Evolutionary conservation across 2,329 filamentous ascomycete genomes (phyloP).

Genomic region (Talaromyces sp.): DNA sequence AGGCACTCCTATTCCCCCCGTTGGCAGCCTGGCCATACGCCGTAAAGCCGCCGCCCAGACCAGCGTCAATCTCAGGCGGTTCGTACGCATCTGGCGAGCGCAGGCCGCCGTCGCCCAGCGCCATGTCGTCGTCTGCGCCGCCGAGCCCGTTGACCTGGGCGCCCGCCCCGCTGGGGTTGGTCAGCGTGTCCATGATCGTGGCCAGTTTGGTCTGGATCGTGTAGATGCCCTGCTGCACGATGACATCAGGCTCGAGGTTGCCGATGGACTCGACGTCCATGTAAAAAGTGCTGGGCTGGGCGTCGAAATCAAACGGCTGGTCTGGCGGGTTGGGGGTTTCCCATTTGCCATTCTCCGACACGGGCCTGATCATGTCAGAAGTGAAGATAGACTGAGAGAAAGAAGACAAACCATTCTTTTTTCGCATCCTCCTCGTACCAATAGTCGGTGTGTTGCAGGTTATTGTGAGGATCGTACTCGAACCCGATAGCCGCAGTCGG

Average conservation of each 20-base stretch:
- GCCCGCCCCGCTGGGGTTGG: conserved; percentile 43
- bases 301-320: conserved; percentile 86
- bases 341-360: conserved; percentile 57
- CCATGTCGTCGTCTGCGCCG: conserved; percentile 39
- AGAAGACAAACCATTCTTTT: conserved; percentile 67
- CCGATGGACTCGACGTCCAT: conserved; percentile 88
- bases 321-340: conserved; percentile 71
- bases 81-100: conserved; percentile 47
- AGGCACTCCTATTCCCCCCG: conserved; percentile 55
- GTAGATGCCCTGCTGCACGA: conserved; percentile 82
- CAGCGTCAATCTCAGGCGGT: conserved; percentile 31
- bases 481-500: conserved; percentile 89
- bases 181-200: conserved; percentile 63
- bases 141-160: conserved; percentile 50
- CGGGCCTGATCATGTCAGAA: conserved; percentile 22
- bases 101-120: conserved; percentile 38
- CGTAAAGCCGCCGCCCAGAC: conserved; percentile 36
- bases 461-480: conserved; percentile 98
- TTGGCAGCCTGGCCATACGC: conserved; percentile 24
- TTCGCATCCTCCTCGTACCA: conserved; percentile 87
- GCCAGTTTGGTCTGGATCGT: conserved; percentile 89
- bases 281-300: conserved; percentile 80
- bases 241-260: conserved; percentile 80
- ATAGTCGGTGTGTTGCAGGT: conserved; percentile 82
- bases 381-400: not conserved